Percentiles rank a stretch among this genome's conserved stretches.
phyloP scores from a whole-genome alignment of 495 filamentous ascomycete genomes.

The Neurospora sp. region DNA sequence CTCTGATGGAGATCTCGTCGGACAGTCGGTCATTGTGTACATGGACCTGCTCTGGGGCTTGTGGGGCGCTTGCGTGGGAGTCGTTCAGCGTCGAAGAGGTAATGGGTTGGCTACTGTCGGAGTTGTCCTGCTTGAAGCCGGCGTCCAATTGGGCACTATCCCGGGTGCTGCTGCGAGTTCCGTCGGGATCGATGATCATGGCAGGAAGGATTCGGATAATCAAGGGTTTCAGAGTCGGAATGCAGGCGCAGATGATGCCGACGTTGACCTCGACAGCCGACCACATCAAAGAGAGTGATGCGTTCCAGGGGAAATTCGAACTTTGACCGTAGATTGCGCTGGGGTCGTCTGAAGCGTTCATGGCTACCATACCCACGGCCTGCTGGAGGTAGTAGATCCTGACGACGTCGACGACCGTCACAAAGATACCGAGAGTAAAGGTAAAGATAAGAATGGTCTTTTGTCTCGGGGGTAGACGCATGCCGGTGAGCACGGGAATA shows the following conservation, averaged over 20 bases:
- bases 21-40: not conserved
- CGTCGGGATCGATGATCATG: slow-evolving; percentile 46
- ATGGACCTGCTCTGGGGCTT: not conserved
- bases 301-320: slow-evolving; percentile 53
- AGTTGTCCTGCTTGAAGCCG: not conserved
- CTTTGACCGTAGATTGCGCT: slow-evolving; percentile 25
- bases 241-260: slow-evolving; percentile 78
- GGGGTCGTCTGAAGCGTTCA: slow-evolving; percentile 14
- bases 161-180: slow-evolving; percentile 15
- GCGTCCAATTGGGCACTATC: slow-evolving; percentile 1
- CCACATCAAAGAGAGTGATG: slow-evolving; percentile 83
- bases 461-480: slow-evolving; percentile 73
- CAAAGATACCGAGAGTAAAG: slow-evolving; percentile 76
- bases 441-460: slow-evolving; percentile 76
- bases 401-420: slow-evolving; percentile 79
- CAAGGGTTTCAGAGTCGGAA: slow-evolving; percentile 81
- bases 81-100: not conserved
- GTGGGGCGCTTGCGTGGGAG: not conserved
- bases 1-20: slow-evolving; percentile 3
- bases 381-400: slow-evolving; percentile 82
- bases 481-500: slow-evolving; percentile 75
- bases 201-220: slow-evolving; percentile 65
- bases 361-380: slow-evolving; percentile 38
- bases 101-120: not conserved
- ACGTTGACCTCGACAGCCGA: slow-evolving; percentile 83